These are phyloP conservation scores for Alternaria sp. DNA, from an alignment of 2,329 filamentous ascomycete genomes.

Conservation along the genomic window DNA sequence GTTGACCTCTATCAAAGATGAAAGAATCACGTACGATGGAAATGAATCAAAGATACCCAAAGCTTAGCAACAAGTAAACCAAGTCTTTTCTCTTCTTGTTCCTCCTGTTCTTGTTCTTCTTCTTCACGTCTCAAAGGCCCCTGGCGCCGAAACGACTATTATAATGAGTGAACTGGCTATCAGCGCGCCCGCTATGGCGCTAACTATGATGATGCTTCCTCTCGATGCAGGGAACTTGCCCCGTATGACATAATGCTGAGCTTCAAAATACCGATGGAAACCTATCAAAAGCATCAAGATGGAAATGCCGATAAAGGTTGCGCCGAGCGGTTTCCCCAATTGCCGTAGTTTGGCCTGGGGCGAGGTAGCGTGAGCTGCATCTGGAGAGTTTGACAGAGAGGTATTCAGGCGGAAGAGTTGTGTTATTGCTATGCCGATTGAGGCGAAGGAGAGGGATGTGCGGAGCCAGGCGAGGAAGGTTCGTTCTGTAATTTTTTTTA, in stretches of 20 bases:
- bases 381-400: constrained; percentile 54
- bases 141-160: constrained; percentile 64
- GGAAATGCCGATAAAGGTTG: constrained; percentile 77
- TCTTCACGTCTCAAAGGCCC: constrained; percentile 52
- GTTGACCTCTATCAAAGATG: background rate
- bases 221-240: constrained; percentile 83
- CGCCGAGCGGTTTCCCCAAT: constrained; percentile 60
- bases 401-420: constrained; percentile 86
- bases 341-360: constrained; percentile 37
- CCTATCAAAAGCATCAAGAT: constrained; percentile 79
- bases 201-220: constrained; percentile 75
- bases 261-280: constrained; percentile 79
- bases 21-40: constrained; percentile 16
- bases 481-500: constrained; percentile 64
- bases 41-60: constrained; percentile 40
- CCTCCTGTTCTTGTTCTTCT: constrained; percentile 17
- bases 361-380: background rate
- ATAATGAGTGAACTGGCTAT: constrained; percentile 68
- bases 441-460: constrained; percentile 81
- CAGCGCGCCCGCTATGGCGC: constrained; percentile 67
- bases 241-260: constrained; percentile 79
- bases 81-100: constrained; percentile 12
- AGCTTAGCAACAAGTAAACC: constrained; percentile 7
- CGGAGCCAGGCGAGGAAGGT: constrained; percentile 88
- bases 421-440: constrained; percentile 82